Percentiles rank a stretch among this genome's conserved stretches.
phyloP scores from a whole-genome alignment of 495 filamentous ascomycete genomes.

The Lasiosphaeria miniovina region DNA sequence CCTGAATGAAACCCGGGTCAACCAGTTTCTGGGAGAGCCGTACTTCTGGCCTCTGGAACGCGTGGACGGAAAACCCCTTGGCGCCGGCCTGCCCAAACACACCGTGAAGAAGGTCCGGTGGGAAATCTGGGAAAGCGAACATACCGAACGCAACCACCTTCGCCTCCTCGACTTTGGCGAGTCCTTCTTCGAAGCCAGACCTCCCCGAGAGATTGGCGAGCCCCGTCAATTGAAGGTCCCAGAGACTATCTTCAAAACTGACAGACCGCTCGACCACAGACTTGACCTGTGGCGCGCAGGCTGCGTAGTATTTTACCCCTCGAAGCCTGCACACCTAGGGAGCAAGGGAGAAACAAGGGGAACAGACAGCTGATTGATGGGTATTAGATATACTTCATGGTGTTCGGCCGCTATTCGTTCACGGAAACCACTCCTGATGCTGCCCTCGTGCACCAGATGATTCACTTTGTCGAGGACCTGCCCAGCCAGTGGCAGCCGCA shows the following conservation, averaged over 20 bases:
- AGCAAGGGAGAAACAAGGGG: not conserved
- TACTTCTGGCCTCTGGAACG: slow-evolving; percentile 34
- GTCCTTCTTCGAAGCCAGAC: slow-evolving; percentile 31
- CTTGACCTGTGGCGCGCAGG: slow-evolving; percentile 47
- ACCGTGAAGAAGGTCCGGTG: slow-evolving; percentile 35
- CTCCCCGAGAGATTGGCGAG: slow-evolving; percentile 33
- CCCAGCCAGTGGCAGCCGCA: slow-evolving; percentile 17
- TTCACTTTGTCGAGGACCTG: slow-evolving; percentile 22
- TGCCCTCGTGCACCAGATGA: slow-evolving; percentile 19
- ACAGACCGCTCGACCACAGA: slow-evolving; percentile 34
- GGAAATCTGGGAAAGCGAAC: slow-evolving; percentile 35
- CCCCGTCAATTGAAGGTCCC: slow-evolving; percentile 39
- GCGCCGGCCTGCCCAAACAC: slow-evolving; percentile 35
- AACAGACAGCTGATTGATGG: not conserved
- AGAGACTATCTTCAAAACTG: slow-evolving; percentile 41
- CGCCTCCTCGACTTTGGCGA: slow-evolving; percentile 47
- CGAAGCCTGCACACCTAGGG: not conserved
- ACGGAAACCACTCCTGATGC: not conserved
- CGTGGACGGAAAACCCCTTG: slow-evolving; percentile 31
- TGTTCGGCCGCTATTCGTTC: not conserved
- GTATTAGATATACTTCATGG: not conserved
- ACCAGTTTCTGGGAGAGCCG: slow-evolving; percentile 37
- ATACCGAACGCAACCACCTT: slow-evolving; percentile 35
- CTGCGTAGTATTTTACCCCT: slow-evolving; percentile 33
- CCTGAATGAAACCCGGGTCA: slow-evolving; percentile 29